Evolutionary conservation across 139 green algal genomes (phyloP).

Genomic region (Coccomyxa sp.): DNA sequence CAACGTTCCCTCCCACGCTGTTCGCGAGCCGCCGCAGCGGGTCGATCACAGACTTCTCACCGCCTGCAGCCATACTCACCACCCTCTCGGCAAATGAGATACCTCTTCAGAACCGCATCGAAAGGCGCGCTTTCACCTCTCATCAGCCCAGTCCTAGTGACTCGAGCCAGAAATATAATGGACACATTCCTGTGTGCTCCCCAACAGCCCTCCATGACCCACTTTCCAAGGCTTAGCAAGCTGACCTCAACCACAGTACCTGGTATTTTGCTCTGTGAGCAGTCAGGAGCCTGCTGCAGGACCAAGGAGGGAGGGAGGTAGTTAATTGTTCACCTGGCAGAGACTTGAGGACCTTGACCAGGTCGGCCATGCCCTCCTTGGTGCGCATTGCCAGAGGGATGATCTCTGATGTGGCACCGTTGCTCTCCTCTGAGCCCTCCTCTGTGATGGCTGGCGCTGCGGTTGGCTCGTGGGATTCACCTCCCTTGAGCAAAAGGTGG

Average conservation of each 20-base stretch:
- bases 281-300: too few relatives aligned
- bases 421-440: background rate
- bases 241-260: too few relatives aligned
- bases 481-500: background rate
- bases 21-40: background rate
- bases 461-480: background rate
- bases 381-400: conserved; percentile 4
- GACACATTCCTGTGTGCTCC: background rate
- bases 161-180: background rate
- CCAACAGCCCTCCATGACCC: background rate
- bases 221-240: too few relatives aligned
- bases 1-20: background rate
- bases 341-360: background rate
- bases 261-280: too few relatives aligned
- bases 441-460: background rate
- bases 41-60: background rate
- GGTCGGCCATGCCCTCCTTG: background rate
- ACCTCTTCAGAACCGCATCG: background rate
- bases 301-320: too few relatives aligned
- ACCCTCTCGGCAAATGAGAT: too few relatives aligned
- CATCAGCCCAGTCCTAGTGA: background rate
- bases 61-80: background rate
- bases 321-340: background rate
- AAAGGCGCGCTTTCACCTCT: too few relatives aligned
- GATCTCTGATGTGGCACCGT: background rate